Evolutionary conservation across 2,329 filamentous ascomycete genomes (phyloP).

Genomic region (Aspergillus sojae): DNA sequence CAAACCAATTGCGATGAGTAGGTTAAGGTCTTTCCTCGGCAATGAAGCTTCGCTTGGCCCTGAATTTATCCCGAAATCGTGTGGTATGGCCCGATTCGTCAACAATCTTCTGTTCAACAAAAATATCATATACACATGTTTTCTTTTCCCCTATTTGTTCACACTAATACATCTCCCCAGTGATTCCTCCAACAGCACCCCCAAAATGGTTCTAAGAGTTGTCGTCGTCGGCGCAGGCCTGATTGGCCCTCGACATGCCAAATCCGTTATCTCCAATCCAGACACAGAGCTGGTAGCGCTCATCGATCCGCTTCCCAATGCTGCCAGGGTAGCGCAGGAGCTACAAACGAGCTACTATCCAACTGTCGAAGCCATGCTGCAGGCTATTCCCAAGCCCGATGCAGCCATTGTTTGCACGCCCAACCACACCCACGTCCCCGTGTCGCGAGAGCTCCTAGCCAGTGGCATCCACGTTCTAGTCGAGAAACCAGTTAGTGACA

Average conservation of each 20-base stretch:
- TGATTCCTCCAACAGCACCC: background rate
- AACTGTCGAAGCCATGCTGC: conserved; percentile 49
- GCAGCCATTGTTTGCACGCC: conserved; percentile 63
- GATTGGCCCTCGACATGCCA: conserved; percentile 55
- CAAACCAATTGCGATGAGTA: background rate
- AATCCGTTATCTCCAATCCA: conserved; percentile 45
- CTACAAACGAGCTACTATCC: conserved; percentile 44
- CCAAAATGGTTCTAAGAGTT: conserved; percentile 33
- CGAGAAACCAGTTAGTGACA: conserved; percentile 59
- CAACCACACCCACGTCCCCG: conserved; percentile 59
- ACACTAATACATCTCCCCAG: background rate
- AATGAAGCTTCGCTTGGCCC: background rate
- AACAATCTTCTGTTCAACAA: background rate
- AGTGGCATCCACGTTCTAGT: conserved; percentile 57
- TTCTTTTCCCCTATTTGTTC: background rate
- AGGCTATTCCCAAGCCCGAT: conserved; percentile 45
- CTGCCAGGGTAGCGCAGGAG: conserved; percentile 35
- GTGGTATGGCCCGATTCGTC: background rate
- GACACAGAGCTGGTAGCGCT: conserved; percentile 47
- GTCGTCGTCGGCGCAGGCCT: conserved; percentile 53
- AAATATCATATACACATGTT: background rate
- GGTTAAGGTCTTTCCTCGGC: background rate
- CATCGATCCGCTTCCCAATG: conserved; percentile 50
- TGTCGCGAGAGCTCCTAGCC: conserved; percentile 53
- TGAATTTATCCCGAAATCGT: background rate